phyloP scores from a whole-genome alignment of 2,329 filamentous ascomycete genomes.

The Penicillium thymicola region DNA sequence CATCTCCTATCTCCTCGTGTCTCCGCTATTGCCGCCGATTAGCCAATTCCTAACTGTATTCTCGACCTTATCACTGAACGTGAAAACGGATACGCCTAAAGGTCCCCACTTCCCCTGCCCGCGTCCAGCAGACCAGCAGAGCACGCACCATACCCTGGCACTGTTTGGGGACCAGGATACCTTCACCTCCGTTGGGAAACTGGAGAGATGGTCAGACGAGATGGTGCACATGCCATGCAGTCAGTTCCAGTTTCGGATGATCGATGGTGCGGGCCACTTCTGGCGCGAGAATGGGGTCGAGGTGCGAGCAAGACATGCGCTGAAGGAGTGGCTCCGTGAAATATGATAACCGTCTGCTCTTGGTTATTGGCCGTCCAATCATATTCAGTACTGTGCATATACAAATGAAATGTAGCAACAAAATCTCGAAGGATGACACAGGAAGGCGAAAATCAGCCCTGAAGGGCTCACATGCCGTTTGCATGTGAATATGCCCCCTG shows the following conservation, averaged over 20 bases:
- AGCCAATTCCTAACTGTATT: slow-evolving; percentile 63
- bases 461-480: not conserved
- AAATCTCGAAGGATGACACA: not conserved
- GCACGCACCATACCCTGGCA: slow-evolving; percentile 59
- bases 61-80: slow-evolving; percentile 42
- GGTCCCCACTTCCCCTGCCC: slow-evolving; percentile 30
- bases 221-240: slow-evolving; percentile 48
- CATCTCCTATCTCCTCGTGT: slow-evolving; percentile 58
- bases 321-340: slow-evolving; percentile 42
- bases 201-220: slow-evolving; percentile 63
- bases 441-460: not conserved
- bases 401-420: not conserved
- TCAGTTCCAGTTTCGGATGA: slow-evolving; percentile 48
- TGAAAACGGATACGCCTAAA: slow-evolving; percentile 26
- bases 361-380: not conserved
- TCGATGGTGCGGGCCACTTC: slow-evolving; percentile 59
- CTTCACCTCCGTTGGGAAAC: slow-evolving; percentile 65
- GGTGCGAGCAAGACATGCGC: slow-evolving; percentile 35
- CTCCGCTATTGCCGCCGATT: slow-evolving; percentile 57
- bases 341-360: slow-evolving; percentile 1
- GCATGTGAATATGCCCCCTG: slow-evolving; percentile 5
- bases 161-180: slow-evolving; percentile 73
- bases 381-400: not conserved
- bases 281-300: slow-evolving; percentile 57
- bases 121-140: slow-evolving; percentile 55